Evolutionary conservation across 192 early-diverging fungal species (phyloP).

Genomic region (Diversispora epigaea): DNA sequence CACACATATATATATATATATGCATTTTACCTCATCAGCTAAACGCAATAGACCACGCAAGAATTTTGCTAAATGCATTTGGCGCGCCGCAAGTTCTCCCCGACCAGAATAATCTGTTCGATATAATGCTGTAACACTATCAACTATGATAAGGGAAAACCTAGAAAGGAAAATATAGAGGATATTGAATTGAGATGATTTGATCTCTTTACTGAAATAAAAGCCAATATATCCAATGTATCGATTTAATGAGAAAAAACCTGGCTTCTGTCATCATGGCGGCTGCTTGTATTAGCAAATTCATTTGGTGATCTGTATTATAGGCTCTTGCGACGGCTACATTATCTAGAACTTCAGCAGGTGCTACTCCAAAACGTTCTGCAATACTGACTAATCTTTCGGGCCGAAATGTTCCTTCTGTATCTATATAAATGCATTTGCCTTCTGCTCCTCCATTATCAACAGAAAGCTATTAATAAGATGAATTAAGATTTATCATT

Average conservation of each 20-base stretch:
- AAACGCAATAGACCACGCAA: constrained; percentile 79
- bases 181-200: too few relatives aligned
- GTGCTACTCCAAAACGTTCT: constrained; percentile 75
- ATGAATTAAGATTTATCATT: too few relatives aligned
- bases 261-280: constrained; percentile 87
- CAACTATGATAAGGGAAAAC: constrained; percentile 86
- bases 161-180: constrained; percentile 32
- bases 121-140: constrained; percentile 94
- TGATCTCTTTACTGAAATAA: too few relatives aligned
- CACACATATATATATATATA: too few relatives aligned
- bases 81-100: constrained; percentile 91
- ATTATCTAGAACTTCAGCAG: constrained; percentile 88
- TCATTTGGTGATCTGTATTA: constrained; percentile 93
- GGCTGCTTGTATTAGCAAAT: constrained; percentile 80
- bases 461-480: constrained; percentile 61
- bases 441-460: constrained; percentile 92
- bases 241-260: constrained; percentile 21
- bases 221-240: neutral
- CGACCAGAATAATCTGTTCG: constrained; percentile 96
- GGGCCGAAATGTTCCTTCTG: constrained; percentile 95
- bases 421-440: constrained; percentile 95
- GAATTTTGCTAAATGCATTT: constrained; percentile 93
- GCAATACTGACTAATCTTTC: constrained; percentile 83
- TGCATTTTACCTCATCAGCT: constrained; percentile 76
- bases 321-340: constrained; percentile 93